These are phyloP conservation scores for Yamadazyma sp. DNA, from an alignment of 805 yeast species.

Conservation along the genomic window DNA sequence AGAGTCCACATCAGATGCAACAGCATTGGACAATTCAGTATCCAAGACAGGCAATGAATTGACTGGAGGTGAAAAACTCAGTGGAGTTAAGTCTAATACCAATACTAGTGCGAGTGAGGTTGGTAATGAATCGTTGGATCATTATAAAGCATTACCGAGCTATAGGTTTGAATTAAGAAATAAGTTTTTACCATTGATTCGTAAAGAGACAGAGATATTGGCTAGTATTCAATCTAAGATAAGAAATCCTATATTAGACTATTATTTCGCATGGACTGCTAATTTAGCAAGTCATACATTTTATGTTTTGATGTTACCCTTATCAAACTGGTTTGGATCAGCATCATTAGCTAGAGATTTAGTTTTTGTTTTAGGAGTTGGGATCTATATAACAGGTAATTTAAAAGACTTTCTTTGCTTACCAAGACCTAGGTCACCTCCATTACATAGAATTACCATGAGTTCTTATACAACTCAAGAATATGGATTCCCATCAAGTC, in stretches of 20 bases:
- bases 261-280: conserved; percentile 84
- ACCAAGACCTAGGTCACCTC: conserved; percentile 93
- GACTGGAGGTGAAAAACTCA: neutral
- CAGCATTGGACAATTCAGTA: neutral
- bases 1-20: neutral
- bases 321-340: conserved; percentile 79
- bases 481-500: conserved; percentile 93
- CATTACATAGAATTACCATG: conserved; percentile 84
- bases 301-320: conserved; percentile 83
- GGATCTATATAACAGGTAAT: conserved; percentile 69
- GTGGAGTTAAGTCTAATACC: conserved; percentile 1
- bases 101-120: conserved; percentile 47
- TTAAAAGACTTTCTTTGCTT: conserved; percentile 83
- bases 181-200: conserved; percentile 51
- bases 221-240: conserved; percentile 49
- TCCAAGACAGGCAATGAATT: neutral
- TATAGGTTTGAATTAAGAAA: conserved; percentile 54
- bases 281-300: conserved; percentile 91
- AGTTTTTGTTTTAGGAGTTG: conserved; percentile 59
- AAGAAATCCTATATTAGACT: conserved; percentile 55
- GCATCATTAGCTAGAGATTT: conserved; percentile 56
- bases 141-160: conserved; percentile 55
- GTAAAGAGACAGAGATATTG: conserved; percentile 63
- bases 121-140: conserved; percentile 67
- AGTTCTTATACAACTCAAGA: conserved; percentile 88